Base-by-base conservation (phyloP, 202 grass and related monocot genomes). In the Miscanthus sacchariflorus region DNA sequence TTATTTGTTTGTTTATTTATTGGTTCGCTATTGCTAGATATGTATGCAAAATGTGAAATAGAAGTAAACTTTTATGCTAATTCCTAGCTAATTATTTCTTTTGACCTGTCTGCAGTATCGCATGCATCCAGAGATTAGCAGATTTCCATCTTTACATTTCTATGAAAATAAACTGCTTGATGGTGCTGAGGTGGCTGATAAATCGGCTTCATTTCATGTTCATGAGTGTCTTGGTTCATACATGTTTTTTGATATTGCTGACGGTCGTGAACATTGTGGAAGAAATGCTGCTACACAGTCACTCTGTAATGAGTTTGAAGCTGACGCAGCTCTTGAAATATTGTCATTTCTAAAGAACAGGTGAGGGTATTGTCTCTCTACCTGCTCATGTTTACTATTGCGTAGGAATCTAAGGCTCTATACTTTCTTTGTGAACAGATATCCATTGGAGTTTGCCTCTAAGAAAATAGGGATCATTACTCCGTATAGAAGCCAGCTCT, bases 71-170 rank as follows among this genome's bases (percentile, higher is more conserved):
- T 83, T 48, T 50, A 72, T 30, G 21, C 70, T 90, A 39, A 86
- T 72, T 83, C 83, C 72, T 88, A 40, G 36, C 56, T 13, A 58
- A 21, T 81, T 81, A 28, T 21, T 30, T 42, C 14, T 84, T 91
- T 80, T 81, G 28, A 77, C 38, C 85, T 87, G 43, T 69, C 24
- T 91, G 77, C 89, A 98, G 96, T 96, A 95, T 82, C 96, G 96
- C 24, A 99, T 99, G 96, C 94, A 99, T 78, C 96, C 94, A 86
- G 94, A 99, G 63, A 99, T 99, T 74, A 95, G 92, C 78, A 95
- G 91, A 90, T 99, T 99, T 77, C 96, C 96, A 42, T 99, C 96
- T 9, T 82, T 92, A 86, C 94, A 99, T 90, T 99, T 99, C 84
- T 99, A 99, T 3, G 92, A 99, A 81, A 94, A 91, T 44, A 96